Evolutionary conservation across 306 rosid species (phyloP).

Genomic region (Clitoria ternatea): DNA sequence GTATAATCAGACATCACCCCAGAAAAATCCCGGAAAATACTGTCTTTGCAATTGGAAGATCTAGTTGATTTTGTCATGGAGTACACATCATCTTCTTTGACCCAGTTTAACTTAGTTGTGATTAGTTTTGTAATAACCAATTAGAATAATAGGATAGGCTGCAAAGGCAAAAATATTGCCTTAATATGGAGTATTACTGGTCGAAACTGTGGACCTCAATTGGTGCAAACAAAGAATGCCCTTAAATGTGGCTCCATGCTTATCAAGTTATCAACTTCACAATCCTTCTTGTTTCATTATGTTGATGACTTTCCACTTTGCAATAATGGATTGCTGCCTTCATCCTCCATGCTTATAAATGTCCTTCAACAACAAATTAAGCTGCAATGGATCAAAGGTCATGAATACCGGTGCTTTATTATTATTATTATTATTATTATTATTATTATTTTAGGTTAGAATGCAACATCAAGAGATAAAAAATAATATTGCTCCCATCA

Average conservation of each 20-base stretch:
- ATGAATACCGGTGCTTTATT: too few species aligned
- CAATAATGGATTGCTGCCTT: neutral
- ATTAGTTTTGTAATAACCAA: constrained; percentile 31
- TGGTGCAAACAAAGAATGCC: neutral
- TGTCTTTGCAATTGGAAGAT: constrained; percentile 33
- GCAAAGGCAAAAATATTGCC: neutral
- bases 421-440: too few species aligned
- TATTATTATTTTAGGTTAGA: too few species aligned
- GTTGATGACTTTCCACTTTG: neutral
- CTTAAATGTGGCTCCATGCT: neutral
- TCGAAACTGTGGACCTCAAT: neutral
- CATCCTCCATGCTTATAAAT: neutral
- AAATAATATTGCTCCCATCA: too few species aligned
- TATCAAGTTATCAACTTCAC: constrained; percentile 15
- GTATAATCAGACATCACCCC: constrained; percentile 31
- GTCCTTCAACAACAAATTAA: neutral
- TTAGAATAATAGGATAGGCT: neutral
- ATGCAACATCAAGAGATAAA: too few species aligned
- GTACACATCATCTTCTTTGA: constrained; percentile 40
- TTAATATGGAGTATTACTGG: neutral
- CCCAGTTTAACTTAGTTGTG: constrained; percentile 13
- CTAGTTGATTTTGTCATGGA: constrained; percentile 36
- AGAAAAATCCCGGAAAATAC: constrained; percentile 30
- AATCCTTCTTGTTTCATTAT: neutral
- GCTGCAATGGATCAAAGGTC: too few species aligned